Percentiles rank a stretch among this genome's conserved stretches.
phyloP scores from a whole-genome alignment of 2,329 filamentous ascomycete genomes.

The Trichoderma afroharzianum region DNA sequence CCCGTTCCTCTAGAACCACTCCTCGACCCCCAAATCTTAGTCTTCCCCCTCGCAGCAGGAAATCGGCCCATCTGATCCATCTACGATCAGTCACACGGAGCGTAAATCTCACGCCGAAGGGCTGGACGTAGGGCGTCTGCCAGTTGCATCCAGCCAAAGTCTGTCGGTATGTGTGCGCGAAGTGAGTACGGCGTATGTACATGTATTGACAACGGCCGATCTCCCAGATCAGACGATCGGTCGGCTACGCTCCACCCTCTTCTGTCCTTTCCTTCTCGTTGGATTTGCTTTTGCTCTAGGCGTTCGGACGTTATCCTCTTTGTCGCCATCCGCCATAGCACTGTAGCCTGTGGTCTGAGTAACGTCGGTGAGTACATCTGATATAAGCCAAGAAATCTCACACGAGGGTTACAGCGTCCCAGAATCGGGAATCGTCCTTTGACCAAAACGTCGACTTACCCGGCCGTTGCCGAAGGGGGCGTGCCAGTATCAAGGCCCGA shows the following conservation, averaged over 20 bases:
- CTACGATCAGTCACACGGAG: conserved; percentile 13
- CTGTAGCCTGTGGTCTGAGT: background rate
- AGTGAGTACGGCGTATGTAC: background rate
- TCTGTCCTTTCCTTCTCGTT: background rate
- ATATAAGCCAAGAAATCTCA: background rate
- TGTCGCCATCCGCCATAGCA: background rate
- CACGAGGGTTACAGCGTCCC: background rate
- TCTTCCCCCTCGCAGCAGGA: conserved; percentile 1
- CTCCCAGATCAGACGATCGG: conserved; percentile 18
- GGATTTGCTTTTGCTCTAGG: background rate
- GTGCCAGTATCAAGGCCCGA: background rate
- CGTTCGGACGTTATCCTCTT: background rate
- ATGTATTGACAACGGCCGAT: conserved; percentile 12
- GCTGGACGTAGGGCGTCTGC: background rate
- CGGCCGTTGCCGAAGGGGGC: conserved; percentile 11
- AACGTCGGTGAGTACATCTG: background rate
- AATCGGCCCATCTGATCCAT: conserved; percentile 19
- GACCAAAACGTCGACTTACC: background rate
- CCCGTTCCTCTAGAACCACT: background rate
- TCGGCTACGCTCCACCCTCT: conserved; percentile 11
- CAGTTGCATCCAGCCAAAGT: background rate
- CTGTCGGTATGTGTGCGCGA: background rate
- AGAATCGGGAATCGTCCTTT: conserved; percentile 2
- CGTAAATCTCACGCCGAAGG: conserved; percentile 11
- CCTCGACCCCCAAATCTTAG: background rate